These are phyloP conservation scores for Closterium sp. DNA, from an alignment of 139 green algal species.

Conservation along the genomic window DNA sequence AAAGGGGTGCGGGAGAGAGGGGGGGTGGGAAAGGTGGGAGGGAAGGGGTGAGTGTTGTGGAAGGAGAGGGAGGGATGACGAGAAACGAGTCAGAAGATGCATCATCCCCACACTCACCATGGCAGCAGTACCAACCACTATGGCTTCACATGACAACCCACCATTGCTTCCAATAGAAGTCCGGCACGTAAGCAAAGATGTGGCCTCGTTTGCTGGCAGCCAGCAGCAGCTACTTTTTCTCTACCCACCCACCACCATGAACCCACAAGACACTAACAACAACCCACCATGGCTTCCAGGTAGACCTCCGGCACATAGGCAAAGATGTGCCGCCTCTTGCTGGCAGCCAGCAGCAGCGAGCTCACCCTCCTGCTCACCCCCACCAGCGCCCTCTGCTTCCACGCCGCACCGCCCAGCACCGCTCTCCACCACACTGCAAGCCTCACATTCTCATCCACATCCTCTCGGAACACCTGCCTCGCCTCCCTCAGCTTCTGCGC, in stretches of 20 bases:
- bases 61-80: neutral
- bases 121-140: too few relatives aligned
- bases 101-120: too few relatives aligned
- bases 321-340: slow-evolving; percentile 36
- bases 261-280: too few relatives aligned
- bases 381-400: slow-evolving; percentile 57
- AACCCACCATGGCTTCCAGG: slow-evolving; percentile 49
- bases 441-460: slow-evolving; percentile 55
- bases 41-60: neutral
- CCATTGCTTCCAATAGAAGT: too few relatives aligned
- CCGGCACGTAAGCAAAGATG: too few relatives aligned
- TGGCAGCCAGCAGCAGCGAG: slow-evolving; percentile 51
- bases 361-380: slow-evolving; percentile 29
- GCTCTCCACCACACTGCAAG: slow-evolving; percentile 55
- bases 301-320: slow-evolving; percentile 70
- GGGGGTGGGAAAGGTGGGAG: neutral
- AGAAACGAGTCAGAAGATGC: too few relatives aligned
- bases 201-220: too few relatives aligned
- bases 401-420: slow-evolving; percentile 39
- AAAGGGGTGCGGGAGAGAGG: too few relatives aligned
- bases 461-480: slow-evolving; percentile 53
- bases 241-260: too few relatives aligned
- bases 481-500: slow-evolving; percentile 48
- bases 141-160: too few relatives aligned
- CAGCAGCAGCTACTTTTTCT: too few relatives aligned